Evolutionary conservation across 805 yeast genomes (phyloP).

Genomic region (Metschnikowia proteae): DNA sequence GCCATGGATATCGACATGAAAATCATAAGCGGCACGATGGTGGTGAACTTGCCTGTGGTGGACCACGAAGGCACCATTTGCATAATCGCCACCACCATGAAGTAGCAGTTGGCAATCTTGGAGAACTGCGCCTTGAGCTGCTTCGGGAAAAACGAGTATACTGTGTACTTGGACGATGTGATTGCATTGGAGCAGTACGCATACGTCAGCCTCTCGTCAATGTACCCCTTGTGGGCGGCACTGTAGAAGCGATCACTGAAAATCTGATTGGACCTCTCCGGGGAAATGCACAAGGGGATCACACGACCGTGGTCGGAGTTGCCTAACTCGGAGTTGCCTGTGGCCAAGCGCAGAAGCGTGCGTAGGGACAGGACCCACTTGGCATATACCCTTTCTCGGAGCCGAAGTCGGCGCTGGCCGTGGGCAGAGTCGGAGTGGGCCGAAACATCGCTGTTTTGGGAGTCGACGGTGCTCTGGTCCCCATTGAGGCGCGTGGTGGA

Average conservation of each 20-base stretch:
- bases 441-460: conserved; percentile 4
- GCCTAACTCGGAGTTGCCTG: conserved; percentile 8
- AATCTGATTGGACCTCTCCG: conserved; percentile 28
- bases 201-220: conserved; percentile 66
- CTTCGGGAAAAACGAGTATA: conserved; percentile 79
- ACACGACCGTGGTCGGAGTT: conserved; percentile 58
- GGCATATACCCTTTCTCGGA: conserved; percentile 28
- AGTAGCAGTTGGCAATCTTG: conserved; percentile 87
- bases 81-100: conserved; percentile 82
- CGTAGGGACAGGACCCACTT: neutral
- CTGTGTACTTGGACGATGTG: conserved; percentile 82
- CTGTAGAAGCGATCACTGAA: conserved; percentile 30
- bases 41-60: conserved; percentile 92
- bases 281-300: conserved; percentile 60
- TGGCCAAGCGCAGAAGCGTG: neutral
- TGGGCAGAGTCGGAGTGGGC: neutral
- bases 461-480: conserved; percentile 4
- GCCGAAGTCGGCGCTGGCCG: conserved; percentile 5
- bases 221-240: conserved; percentile 26
- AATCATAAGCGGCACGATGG: conserved; percentile 81
- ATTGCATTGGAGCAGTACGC: conserved; percentile 67
- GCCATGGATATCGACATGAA: conserved; percentile 86
- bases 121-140: conserved; percentile 90
- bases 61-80: conserved; percentile 98
- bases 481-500: conserved; percentile 13